Base-by-base conservation (phyloP, 495 filamentous ascomycete species). In the Aspergillus incahuasiensis region DNA sequence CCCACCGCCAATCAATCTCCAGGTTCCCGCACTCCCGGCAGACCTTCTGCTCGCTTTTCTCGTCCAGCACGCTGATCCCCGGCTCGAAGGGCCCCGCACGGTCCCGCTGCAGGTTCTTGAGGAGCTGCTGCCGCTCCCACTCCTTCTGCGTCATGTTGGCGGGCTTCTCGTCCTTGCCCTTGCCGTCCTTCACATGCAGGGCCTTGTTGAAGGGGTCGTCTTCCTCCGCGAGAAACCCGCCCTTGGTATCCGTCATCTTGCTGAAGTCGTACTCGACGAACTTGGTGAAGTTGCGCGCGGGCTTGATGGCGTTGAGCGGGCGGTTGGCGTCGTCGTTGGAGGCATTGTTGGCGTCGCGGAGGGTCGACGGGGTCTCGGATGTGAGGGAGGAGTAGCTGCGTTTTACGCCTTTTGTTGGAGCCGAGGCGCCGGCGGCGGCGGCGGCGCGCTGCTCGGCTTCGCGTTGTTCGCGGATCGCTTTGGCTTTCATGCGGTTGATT, bases 221-320 rank as follows among this genome's bases (percentile, higher is more conserved):
- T 56, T 91, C 87, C 0, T 79, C 77, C 21, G 85, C 87, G 57
- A 98, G 68, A 68, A 98, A 98, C 0, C 94, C 94, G 40, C 94
- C 94, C 63, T 96, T 96, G 6, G 94, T 97, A 67, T 98, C 94
- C 13, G 86, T 92, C 90, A 98, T 98, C 74, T 91, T 91, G 59
- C 86, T 89, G 60, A 98, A 91, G 73, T 98, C 95, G 69, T 96
- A 97, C 55, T 98, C 94, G 60, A 98, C 89, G 71, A 86, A 97
- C 70, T 91, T 90, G 41, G 84, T 81, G 63, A 97, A 96, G 61
- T 92, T 96, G 52, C 80, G 82, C 46, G 85, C 87, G 2, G 87
- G 82, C 54, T 80, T 81, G 56, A 95, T 88, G 13, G 79, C 71
- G 46, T 83, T 79, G 18, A 80, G 69, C 8, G 72, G 76, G 21